Base-by-base conservation (phyloP, 2,329 filamentous ascomycete species). In the Diplodia mutila region DNA sequence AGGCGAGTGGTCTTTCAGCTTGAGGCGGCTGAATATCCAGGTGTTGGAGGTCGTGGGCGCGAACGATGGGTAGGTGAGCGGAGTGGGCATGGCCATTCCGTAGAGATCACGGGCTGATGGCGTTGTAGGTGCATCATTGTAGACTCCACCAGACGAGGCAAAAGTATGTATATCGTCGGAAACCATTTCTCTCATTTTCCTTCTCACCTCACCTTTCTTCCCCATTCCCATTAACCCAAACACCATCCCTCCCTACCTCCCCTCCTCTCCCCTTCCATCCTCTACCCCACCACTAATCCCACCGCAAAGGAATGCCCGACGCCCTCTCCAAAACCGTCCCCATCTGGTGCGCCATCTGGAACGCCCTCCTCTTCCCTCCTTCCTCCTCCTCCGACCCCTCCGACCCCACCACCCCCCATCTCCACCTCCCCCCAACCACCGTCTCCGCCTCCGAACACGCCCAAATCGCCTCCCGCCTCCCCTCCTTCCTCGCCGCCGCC, bases 301-400 rank as follows among this genome's bases (percentile, higher is more conserved):
- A 25, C 9, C 37, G 16, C 21, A 21, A 70, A 90, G 89, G 87
- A 72, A 97, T 98, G 89, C 94, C 95, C 0, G 95, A 99, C 80
- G 94, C 95, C 18, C 85, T 99, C 21, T 93, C 91, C 73, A 97
- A 97, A 79, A 98, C 95, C 0, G 85, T 98, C 29, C 94, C 95
- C 1, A 91, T 97, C 70, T 99, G 95, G 95, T 94, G 91, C 78
- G 88, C 90, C 69, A 92, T 97, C 21, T 80, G 97, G 73, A 98
- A 98, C 79, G 84, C 86, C 55, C 83, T 88, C 3, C 81, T 98
- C 4, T 97, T 97, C 76, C 90, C 91, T 0, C 79, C 83, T 23
- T 71, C 82, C 3, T 71, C 73, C 0, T 79, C 83, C 3, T 71
- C 73, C 21, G 74, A 76, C 18, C 80, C 77, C 23, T 83, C 90